phyloP scores from a whole-genome alignment of 2,329 filamentous ascomycete genomes.

The Cercospora sojina region DNA sequence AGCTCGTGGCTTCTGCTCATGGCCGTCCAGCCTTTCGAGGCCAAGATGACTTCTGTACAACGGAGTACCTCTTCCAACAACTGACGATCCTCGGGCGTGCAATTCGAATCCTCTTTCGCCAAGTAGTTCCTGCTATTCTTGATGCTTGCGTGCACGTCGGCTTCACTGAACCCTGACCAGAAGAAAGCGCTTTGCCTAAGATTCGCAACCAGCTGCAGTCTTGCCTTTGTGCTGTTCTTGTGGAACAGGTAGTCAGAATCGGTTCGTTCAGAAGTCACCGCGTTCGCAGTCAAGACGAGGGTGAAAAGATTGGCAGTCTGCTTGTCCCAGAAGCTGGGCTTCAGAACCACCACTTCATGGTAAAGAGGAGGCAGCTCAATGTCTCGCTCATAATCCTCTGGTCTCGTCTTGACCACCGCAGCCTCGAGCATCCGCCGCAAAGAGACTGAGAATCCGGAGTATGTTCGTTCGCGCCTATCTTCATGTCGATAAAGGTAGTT shows the following conservation, averaged over 20 bases:
- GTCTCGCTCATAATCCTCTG: constrained; percentile 66
- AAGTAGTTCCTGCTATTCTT: constrained; percentile 69
- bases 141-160: constrained; percentile 63
- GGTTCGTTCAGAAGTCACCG: constrained; percentile 79
- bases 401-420: constrained; percentile 72
- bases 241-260: constrained; percentile 91
- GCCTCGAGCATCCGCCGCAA: constrained; percentile 70
- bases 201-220: constrained; percentile 72
- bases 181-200: constrained; percentile 83
- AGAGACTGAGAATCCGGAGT: constrained; percentile 61
- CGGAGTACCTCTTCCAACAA: constrained; percentile 65
- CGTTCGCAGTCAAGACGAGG: constrained; percentile 80
- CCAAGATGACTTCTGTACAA: constrained; percentile 60
- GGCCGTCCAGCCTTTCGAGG: constrained; percentile 62
- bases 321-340: constrained; percentile 82
- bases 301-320: constrained; percentile 81
- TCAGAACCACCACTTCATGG: constrained; percentile 69
- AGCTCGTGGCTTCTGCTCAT: constrained; percentile 74
- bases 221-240: constrained; percentile 64
- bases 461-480: constrained; percentile 53
- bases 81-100: constrained; percentile 60
- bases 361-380: constrained; percentile 67
- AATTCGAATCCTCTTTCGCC: constrained; percentile 57
- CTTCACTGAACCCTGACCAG: constrained; percentile 69
- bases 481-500: constrained; percentile 63